phyloP scores from a whole-genome alignment of 2,329 filamentous ascomycete species.

The Aspergillus terreus region DNA sequence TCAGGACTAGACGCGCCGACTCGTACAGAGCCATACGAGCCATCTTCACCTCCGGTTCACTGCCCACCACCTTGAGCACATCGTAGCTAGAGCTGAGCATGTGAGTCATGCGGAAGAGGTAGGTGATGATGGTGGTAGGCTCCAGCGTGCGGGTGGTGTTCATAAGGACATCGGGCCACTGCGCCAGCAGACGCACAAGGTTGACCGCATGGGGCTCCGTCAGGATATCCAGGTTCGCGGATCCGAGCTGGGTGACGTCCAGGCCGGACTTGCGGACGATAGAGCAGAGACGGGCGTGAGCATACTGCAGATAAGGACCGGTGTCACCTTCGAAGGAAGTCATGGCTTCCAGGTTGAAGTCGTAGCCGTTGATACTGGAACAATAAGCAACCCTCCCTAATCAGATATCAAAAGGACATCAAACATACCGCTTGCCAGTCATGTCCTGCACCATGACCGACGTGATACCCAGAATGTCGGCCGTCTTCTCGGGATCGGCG shows the following conservation, averaged over 20 bases:
- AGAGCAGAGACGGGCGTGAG: constrained; percentile 57
- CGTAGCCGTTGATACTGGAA: constrained; percentile 58
- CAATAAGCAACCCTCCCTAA: constrained; percentile 44
- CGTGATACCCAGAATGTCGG: constrained; percentile 87
- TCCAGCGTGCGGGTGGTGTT: constrained; percentile 65
- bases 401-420: constrained; percentile 15
- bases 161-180: constrained; percentile 63
- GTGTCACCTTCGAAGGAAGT: constrained; percentile 64
- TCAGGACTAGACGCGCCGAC: constrained; percentile 59
- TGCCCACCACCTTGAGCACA: constrained; percentile 59
- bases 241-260: constrained; percentile 45
- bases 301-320: constrained; percentile 63
- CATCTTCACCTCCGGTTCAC: constrained; percentile 55
- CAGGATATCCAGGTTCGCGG: constrained; percentile 58
- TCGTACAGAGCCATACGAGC: constrained; percentile 62
- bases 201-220: constrained; percentile 60
- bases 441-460: constrained; percentile 98
- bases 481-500: constrained; percentile 72
- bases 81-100: constrained; percentile 60
- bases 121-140: constrained; percentile 62
- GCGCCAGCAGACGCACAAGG: constrained; percentile 58
- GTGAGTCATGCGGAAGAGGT: constrained; percentile 65
- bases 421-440: constrained; percentile 77
- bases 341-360: constrained; percentile 64
- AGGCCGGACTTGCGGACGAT: constrained; percentile 56